A percentile compares a stretch with the other conserved stretches of the same genome.
Evolutionary conservation across 2,329 filamentous ascomycete species (phyloP).

Genomic region (Penicillium sp.): DNA sequence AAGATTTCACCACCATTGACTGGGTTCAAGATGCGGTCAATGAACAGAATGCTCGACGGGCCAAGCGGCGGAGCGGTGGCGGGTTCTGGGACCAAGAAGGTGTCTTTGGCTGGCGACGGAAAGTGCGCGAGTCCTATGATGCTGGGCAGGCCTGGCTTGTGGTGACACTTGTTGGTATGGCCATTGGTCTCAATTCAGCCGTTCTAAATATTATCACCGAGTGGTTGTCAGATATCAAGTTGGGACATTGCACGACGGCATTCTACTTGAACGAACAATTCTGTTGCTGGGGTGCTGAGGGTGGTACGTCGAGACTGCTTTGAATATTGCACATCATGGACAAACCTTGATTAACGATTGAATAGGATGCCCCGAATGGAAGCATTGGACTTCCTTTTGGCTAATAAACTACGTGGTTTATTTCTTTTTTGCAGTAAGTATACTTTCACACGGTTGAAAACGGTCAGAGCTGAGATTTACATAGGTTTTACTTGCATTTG

Average conservation of each 20-base stretch:
- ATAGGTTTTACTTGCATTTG: conserved; percentile 78
- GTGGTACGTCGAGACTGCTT: conserved; percentile 57
- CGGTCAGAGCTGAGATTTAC: conserved; percentile 9
- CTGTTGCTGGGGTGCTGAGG: conserved; percentile 96
- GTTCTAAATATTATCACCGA: conserved; percentile 95
- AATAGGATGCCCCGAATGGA: conserved; percentile 83
- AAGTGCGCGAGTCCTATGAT: conserved; percentile 85
- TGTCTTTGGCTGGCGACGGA: conserved; percentile 78
- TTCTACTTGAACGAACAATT: conserved; percentile 98
- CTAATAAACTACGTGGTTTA: conserved; percentile 87
- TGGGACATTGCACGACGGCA: conserved; percentile 91
- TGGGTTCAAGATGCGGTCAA: conserved; percentile 98
- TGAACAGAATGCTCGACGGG: conserved; percentile 81
- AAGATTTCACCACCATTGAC: conserved; percentile 96
- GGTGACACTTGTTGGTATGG: conserved; percentile 86
- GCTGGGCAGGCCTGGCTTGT: conserved; percentile 98
- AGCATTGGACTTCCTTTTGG: conserved; percentile 80
- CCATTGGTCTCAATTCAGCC: conserved; percentile 91
- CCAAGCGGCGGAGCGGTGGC: conserved; percentile 72
- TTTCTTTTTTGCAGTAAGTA: conserved; percentile 76
- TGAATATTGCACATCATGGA: not conserved
- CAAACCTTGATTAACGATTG: conserved; percentile 11
- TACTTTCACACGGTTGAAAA: not conserved
- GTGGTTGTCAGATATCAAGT: conserved; percentile 94
- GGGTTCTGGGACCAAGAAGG: conserved; percentile 73